Conservation (phyloP, 352 stramenopile species). For the Pythium myriotylum region DNA sequence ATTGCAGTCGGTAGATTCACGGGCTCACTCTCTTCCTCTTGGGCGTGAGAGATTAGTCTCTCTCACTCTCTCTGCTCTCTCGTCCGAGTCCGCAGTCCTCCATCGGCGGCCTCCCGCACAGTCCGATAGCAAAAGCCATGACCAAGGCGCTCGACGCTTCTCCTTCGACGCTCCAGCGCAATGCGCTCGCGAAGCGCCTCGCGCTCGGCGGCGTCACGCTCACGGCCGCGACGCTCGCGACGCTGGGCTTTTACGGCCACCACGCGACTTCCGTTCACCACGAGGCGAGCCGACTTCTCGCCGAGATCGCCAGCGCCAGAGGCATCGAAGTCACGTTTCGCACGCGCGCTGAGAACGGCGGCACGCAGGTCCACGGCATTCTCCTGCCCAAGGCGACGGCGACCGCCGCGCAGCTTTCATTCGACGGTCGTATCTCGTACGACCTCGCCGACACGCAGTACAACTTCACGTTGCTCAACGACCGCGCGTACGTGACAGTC, state of each 20-base stretch:
- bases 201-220: conserved; percentile 7
- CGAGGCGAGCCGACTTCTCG: conserved; percentile 27
- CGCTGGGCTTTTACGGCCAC: conserved; percentile 29
- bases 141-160: conserved; percentile 6
- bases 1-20: too few relatives aligned
- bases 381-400: conserved; percentile 24
- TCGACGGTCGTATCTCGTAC: conserved; percentile 39
- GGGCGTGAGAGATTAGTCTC: too few relatives aligned
- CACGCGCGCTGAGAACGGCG: conserved; percentile 9
- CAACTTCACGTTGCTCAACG: conserved; percentile 38
- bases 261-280: conserved; percentile 28
- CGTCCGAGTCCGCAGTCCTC: conserved; percentile 1
- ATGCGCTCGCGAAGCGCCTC: conserved; percentile 1
- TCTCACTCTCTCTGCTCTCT: background rate
- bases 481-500: conserved; percentile 29
- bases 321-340: conserved; percentile 35
- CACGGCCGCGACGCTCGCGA: conserved; percentile 9
- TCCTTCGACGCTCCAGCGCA: background rate
- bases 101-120: conserved; percentile 2
- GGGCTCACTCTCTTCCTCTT: too few relatives aligned
- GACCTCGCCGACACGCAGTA: conserved; percentile 23
- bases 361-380: conserved; percentile 23
- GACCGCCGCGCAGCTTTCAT: conserved; percentile 15
- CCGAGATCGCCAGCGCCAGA: conserved; percentile 29
- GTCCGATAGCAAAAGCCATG: conserved; percentile 4